phyloP scores from a whole-genome alignment of 768 basidiomycete genomes.

The Pleurotus djamor region DNA sequence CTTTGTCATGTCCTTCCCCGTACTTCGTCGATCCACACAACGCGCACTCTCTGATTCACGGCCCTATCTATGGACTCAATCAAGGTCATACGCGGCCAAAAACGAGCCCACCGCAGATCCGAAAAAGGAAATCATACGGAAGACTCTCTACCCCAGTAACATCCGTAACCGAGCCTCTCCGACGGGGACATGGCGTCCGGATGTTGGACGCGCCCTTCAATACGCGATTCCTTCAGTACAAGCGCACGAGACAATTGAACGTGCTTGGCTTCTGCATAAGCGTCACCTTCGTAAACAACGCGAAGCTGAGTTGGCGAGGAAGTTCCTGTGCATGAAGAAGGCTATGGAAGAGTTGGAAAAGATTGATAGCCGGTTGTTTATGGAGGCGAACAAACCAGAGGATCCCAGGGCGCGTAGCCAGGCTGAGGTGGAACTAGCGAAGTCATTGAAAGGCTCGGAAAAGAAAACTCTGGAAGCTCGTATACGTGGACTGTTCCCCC shows the following conservation, averaged over 20 bases:
- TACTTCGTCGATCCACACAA: background rate
- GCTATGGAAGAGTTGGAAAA: constrained; percentile 82
- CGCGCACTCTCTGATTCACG: background rate
- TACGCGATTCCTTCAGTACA: constrained; percentile 86
- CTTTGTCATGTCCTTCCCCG: background rate
- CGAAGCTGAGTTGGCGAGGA: constrained; percentile 66
- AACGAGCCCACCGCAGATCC: constrained; percentile 50
- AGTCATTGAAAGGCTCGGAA: constrained; percentile 63
- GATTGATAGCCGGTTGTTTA: constrained; percentile 57
- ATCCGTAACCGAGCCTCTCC: constrained; percentile 44
- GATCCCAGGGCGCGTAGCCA: constrained; percentile 51
- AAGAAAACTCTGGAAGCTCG: constrained; percentile 73
- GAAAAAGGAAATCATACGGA: constrained; percentile 71
- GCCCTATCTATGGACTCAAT: background rate
- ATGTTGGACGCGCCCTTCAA: constrained; percentile 74
- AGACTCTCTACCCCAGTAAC: constrained; percentile 78
- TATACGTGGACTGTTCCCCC: constrained; percentile 80
- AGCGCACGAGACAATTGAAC: constrained; percentile 89
- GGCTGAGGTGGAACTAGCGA: constrained; percentile 57
- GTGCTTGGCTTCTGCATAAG: constrained; percentile 84
- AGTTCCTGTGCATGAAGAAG: constrained; percentile 76
- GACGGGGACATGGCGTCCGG: constrained; percentile 81
- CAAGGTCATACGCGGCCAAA: constrained; percentile 35
- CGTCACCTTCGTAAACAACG: constrained; percentile 72
- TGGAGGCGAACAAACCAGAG: constrained; percentile 71